These are phyloP conservation scores for Umbellularia californica DNA, from an alignment of 164 flowering plant genomes.

Conservation along the genomic window DNA sequence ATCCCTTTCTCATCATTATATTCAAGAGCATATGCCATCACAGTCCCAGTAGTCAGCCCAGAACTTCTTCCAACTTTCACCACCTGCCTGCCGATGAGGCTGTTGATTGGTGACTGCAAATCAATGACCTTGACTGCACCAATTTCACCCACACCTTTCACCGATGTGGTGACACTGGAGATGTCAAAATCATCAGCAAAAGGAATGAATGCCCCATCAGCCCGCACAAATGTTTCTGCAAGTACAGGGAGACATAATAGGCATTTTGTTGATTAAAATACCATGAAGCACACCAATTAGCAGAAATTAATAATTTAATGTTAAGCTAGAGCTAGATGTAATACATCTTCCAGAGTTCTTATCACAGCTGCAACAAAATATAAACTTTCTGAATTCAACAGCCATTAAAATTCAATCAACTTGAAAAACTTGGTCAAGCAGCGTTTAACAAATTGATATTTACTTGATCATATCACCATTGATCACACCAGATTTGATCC, in stretches of 20 bases:
- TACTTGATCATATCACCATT: too few relatives aligned
- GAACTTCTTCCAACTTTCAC: constrained; percentile 94
- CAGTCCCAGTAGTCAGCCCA: constrained; percentile 82
- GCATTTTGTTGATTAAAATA: background rate
- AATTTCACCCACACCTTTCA: constrained; percentile 79
- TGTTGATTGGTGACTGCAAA: constrained; percentile 68
- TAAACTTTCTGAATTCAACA: background rate
- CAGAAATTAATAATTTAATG: too few relatives aligned
- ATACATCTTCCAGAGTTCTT: background rate
- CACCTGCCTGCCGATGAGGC: constrained; percentile 82
- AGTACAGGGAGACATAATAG: constrained; percentile 15
- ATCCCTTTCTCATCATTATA: constrained; percentile 96
- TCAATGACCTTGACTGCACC: constrained; percentile 69
- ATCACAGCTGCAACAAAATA: background rate
- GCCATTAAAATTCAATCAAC: background rate
- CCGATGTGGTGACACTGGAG: constrained; percentile 57
- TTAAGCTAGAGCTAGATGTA: background rate
- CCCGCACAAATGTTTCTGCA: constrained; percentile 95
- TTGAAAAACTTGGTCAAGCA: too few relatives aligned
- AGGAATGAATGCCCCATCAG: constrained; percentile 95
- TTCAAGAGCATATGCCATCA: constrained; percentile 91
- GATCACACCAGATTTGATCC: too few relatives aligned
- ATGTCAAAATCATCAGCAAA: constrained; percentile 78
- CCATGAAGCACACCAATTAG: background rate
- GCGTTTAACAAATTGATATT: too few relatives aligned